Evolutionary conservation across 108 stramenopile genomes (phyloP).

Genomic region (Cylindrotheca fusiformis): DNA sequence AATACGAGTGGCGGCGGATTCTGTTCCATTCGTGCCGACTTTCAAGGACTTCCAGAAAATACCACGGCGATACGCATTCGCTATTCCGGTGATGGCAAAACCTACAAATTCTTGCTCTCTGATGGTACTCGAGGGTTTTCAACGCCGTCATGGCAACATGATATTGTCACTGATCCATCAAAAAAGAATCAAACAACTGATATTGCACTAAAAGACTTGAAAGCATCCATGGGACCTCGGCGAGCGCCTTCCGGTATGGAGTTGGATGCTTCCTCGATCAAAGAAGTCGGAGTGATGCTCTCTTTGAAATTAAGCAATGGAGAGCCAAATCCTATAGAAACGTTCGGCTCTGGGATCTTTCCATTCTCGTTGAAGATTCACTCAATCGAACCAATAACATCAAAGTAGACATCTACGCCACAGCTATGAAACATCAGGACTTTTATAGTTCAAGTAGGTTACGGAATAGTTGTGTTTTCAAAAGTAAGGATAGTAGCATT

Average conservation of each 20-base stretch:
- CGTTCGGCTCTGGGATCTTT: slow-evolving; percentile 68
- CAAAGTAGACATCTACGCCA: neutral
- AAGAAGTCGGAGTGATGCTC: slow-evolving; percentile 70
- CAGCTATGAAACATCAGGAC: neutral
- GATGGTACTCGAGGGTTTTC: slow-evolving; percentile 58
- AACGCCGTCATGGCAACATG: slow-evolving; percentile 60
- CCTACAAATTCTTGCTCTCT: slow-evolving; percentile 64
- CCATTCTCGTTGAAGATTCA: slow-evolving; percentile 56
- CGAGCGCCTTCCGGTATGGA: slow-evolving; percentile 26
- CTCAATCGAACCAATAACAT: slow-evolving; percentile 37
- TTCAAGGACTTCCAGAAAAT: slow-evolving; percentile 14
- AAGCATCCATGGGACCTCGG: slow-evolving; percentile 35
- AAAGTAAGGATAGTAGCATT: slow-evolving; percentile 34
- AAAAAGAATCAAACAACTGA: slow-evolving; percentile 29
- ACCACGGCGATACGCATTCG: slow-evolving; percentile 35
- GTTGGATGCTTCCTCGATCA: slow-evolving; percentile 50
- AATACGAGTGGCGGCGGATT: slow-evolving; percentile 76
- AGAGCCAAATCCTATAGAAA: slow-evolving; percentile 58
- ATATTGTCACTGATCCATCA: slow-evolving; percentile 34
- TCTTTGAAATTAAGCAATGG: slow-evolving; percentile 68
- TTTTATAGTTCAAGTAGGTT: neutral
- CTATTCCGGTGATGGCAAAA: slow-evolving; percentile 64
- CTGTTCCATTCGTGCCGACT: slow-evolving; percentile 51
- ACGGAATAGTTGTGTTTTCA: neutral
- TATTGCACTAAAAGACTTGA: slow-evolving; percentile 40